Evolutionary conservation across 208 protist genomes (phyloP).

Genomic region (Leptomonas seymouri): DNA sequence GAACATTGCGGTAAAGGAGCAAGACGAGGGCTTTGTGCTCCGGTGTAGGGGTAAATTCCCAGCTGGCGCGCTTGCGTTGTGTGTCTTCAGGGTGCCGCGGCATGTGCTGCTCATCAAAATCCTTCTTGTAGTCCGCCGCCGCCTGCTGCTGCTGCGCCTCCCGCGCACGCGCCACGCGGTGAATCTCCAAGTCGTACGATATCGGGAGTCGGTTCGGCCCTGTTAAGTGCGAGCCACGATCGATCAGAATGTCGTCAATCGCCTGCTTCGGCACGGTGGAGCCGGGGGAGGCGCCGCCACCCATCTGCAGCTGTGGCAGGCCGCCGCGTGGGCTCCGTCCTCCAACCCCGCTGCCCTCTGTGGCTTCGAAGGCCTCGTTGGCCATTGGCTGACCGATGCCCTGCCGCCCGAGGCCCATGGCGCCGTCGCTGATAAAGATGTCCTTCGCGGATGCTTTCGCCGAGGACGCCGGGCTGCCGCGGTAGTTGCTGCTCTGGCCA

Average conservation of each 20-base stretch:
- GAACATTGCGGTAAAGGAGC: slow-evolving; percentile 79
- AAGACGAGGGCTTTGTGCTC: slow-evolving; percentile 83
- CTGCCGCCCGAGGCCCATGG: slow-evolving; percentile 29
- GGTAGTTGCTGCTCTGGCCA: slow-evolving; percentile 24
- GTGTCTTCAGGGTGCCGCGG: slow-evolving; percentile 45
- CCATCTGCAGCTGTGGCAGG: slow-evolving; percentile 8
- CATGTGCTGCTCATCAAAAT: slow-evolving; percentile 64
- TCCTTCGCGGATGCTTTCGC: slow-evolving; percentile 15
- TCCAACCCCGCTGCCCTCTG: slow-evolving; percentile 19
- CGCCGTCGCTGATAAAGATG: slow-evolving; percentile 35
- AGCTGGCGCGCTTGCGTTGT: slow-evolving; percentile 37
- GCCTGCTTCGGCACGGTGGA: slow-evolving; percentile 35
- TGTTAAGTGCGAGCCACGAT: slow-evolving; percentile 31
- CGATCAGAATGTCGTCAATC: slow-evolving; percentile 52
- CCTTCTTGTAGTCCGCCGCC: slow-evolving; percentile 20
- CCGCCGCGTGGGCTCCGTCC: not conserved
- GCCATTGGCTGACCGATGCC: slow-evolving; percentile 38
- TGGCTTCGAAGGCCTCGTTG: slow-evolving; percentile 27
- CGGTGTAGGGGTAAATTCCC: slow-evolving; percentile 70
- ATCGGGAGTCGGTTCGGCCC: slow-evolving; percentile 42
- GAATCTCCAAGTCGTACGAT: slow-evolving; percentile 53
- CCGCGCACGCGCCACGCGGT: slow-evolving; percentile 34
- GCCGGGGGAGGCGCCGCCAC: slow-evolving; percentile 21
- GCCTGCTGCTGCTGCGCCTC: slow-evolving; percentile 22
- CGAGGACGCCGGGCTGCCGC: slow-evolving; percentile 24